A percentile compares a stretch with the other conserved stretches of the same genome.
Evolutionary conservation across 108 stramenopile species (phyloP).

Genomic region (Skeletonema marinoi): DNA sequence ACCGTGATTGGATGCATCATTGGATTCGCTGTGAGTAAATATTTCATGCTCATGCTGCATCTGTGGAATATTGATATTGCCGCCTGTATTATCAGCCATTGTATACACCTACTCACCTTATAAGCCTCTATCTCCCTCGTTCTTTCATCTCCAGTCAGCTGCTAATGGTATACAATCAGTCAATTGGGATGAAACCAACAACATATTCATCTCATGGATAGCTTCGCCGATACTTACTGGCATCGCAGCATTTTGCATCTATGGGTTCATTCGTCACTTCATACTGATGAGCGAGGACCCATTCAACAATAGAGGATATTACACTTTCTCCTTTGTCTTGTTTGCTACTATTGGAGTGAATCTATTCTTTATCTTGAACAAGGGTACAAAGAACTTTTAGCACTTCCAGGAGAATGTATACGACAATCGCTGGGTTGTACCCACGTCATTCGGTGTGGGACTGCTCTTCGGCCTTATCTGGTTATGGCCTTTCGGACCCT

Average conservation of each 20-base stretch:
- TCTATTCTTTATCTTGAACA: slow-evolving; percentile 57
- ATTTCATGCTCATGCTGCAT: too few relatives aligned
- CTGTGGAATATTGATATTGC: too few relatives aligned
- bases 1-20: slow-evolving; percentile 22
- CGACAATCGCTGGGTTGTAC: slow-evolving; percentile 20
- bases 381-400: slow-evolving; percentile 41
- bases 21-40: slow-evolving; percentile 10
- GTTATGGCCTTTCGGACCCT: slow-evolving; percentile 45
- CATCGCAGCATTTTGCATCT: slow-evolving; percentile 29
- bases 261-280: slow-evolving; percentile 15
- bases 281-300: slow-evolving; percentile 35
- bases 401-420: slow-evolving; percentile 36
- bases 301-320: slow-evolving; percentile 48
- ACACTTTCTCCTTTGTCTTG: slow-evolving; percentile 57
- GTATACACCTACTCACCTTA: too few relatives aligned
- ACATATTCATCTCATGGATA: slow-evolving; percentile 61
- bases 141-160: neutral
- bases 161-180: slow-evolving; percentile 40
- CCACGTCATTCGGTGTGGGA: slow-evolving; percentile 34
- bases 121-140: too few relatives aligned
- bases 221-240: slow-evolving; percentile 59
- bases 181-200: slow-evolving; percentile 32
- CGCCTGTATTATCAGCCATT: too few relatives aligned
- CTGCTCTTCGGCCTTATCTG: slow-evolving; percentile 34
- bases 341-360: slow-evolving; percentile 42